phyloP scores from a whole-genome alignment of 1,284 basidiomycete genomes.

The Boletus semigastroideus region DNA sequence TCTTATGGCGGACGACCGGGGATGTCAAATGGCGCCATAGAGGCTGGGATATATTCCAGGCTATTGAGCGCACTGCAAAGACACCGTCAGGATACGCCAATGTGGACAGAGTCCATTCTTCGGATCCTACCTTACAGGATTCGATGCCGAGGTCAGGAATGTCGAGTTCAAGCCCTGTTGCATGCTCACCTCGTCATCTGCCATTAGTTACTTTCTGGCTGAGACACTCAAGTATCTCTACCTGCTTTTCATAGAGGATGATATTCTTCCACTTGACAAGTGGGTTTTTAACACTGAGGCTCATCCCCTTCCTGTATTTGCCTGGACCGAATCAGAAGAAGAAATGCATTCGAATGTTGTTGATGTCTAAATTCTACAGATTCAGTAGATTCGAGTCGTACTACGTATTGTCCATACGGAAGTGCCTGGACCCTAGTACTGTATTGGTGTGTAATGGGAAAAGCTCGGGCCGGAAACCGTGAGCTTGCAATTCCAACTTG shows the following conservation, averaged over 20 bases:
- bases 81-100: constrained; percentile 60
- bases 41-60: constrained; percentile 75
- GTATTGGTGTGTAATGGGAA: background rate
- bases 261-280: constrained; percentile 60
- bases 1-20: constrained; percentile 70
- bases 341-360: constrained; percentile 39
- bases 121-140: constrained; percentile 41
- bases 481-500: constrained; percentile 6
- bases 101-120: constrained; percentile 48
- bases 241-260: constrained; percentile 58
- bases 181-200: background rate
- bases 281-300: constrained; percentile 90
- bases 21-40: constrained; percentile 71
- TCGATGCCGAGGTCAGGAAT: constrained; percentile 65
- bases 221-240: constrained; percentile 76
- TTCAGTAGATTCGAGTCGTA: background rate
- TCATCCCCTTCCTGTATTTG: constrained; percentile 75
- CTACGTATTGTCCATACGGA: background rate
- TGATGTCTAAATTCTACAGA: background rate
- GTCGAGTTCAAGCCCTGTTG: background rate
- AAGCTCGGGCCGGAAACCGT: too few species aligned
- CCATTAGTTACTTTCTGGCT: constrained; percentile 62
- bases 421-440: background rate
- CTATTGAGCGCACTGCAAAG: constrained; percentile 60
- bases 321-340: constrained; percentile 56